These are phyloP conservation scores for Friedmanniomyces simplex DNA, from an alignment of 495 filamentous ascomycete genomes.

Conservation along the genomic window DNA sequence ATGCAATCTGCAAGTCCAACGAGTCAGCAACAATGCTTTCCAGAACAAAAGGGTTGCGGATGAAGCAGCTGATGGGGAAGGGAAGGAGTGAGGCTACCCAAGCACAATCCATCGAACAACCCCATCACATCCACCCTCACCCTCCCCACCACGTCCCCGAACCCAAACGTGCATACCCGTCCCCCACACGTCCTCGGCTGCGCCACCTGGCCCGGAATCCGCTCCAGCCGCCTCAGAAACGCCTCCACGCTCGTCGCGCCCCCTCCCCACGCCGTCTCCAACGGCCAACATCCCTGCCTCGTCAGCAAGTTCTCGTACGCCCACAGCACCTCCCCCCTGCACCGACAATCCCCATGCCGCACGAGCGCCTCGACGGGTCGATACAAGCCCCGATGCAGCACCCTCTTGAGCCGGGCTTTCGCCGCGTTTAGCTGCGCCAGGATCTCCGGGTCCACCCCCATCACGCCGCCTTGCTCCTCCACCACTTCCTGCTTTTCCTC, in stretches of 20 bases:
- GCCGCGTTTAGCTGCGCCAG: conserved; percentile 25
- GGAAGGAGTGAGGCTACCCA: too few species aligned
- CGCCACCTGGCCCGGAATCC: not conserved
- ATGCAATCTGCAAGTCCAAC: conserved; percentile 10
- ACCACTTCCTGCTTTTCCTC: too few species aligned
- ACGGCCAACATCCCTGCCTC: conserved; percentile 5
- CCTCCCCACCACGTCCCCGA: not conserved
- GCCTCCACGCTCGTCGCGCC: not conserved
- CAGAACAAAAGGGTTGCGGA: not conserved
- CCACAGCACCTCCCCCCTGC: conserved; percentile 4
- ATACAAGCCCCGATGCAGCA: conserved; percentile 20
- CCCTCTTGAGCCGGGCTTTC: conserved; percentile 23
- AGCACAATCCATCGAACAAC: conserved; percentile 18
- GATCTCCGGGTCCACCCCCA: not conserved
- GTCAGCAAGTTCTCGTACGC: conserved; percentile 6
- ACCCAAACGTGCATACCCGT: conserved; percentile 2
- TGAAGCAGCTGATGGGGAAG: too few species aligned
- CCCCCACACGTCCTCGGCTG: not conserved
- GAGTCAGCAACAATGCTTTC: not conserved
- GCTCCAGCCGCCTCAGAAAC: not conserved
- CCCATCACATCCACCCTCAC: not conserved
- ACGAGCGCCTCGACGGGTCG: conserved; percentile 2
- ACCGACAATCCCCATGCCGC: not conserved
- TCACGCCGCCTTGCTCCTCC: not conserved
- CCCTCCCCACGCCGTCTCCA: not conserved